These are phyloP conservation scores for Crithidia acanthocephali DNA, from an alignment of 208 protist species.

Conservation along the genomic window DNA sequence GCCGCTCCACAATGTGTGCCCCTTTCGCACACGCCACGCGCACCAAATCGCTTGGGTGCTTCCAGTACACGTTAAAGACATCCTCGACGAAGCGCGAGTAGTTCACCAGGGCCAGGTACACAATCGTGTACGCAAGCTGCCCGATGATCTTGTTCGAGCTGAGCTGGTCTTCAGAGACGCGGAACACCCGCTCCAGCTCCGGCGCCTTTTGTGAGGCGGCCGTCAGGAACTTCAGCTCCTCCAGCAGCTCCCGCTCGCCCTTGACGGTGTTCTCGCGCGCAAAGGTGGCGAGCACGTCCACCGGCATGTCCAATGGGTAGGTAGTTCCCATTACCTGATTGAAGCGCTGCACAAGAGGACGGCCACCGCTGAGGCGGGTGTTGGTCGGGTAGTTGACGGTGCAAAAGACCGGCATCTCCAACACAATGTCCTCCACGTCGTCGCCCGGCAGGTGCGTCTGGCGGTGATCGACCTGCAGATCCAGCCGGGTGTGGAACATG, in stretches of 20 bases:
- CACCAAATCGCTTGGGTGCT: constrained; percentile 81
- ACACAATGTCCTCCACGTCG: constrained; percentile 74
- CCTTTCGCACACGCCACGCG: constrained; percentile 89
- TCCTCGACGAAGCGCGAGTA: constrained; percentile 80
- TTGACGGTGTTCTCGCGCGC: constrained; percentile 73
- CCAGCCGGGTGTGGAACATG: constrained; percentile 83
- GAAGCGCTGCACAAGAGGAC: constrained; percentile 86
- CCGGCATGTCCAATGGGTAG: constrained; percentile 87
- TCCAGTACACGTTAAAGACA: constrained; percentile 73
- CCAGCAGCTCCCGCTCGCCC: constrained; percentile 68
- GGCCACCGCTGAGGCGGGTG: constrained; percentile 83
- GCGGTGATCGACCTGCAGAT: constrained; percentile 88
- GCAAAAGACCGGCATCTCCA: constrained; percentile 91
- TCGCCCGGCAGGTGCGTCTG: constrained; percentile 65
- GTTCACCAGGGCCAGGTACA: constrained; percentile 86
- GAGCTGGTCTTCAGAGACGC: constrained; percentile 79
- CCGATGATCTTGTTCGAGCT: constrained; percentile 87
- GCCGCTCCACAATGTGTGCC: constrained; percentile 72
- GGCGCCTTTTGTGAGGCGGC: constrained; percentile 68
- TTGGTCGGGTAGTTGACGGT: constrained; percentile 89
- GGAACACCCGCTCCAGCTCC: constrained; percentile 84
- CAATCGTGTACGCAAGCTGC: constrained; percentile 90
- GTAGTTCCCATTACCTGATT: constrained; percentile 89
- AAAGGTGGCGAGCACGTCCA: constrained; percentile 89
- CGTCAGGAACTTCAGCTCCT: constrained; percentile 84